Evolutionary conservation across 2,329 filamentous ascomycete genomes (phyloP), one percentile per base, ranked within the genome.

Genomic region (Paecilomyces formosus): DNA sequence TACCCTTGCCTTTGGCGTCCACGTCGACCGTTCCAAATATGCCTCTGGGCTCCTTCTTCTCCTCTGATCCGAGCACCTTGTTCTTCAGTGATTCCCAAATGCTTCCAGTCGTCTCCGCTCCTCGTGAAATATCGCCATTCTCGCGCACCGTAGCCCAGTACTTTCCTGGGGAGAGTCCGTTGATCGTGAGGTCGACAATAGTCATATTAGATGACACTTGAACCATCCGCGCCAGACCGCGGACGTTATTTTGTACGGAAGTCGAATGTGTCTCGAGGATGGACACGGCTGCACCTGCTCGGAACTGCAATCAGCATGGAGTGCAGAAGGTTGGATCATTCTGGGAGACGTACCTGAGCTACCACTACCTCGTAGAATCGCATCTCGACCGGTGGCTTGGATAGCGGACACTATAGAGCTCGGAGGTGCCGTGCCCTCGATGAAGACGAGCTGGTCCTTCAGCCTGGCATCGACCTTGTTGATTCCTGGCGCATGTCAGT

Each of bases 221-320:
- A 50, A 99, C 93, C 88, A 99, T 95, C 65, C 94, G 86, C 61
- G 89, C 91, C 49, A 99, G 79, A 28, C 94, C 94, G 65, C 90
- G 85, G 56, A 99, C 92, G 66, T 89, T 81, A 68, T 88, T 82
- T 63, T 78, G 73, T 58, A 86, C 82, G 58, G 75, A 74, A 39
- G 74, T 77, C 53, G 86, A 82, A 69, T 90, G 86, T 58, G 91
- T 95, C 79, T 99, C 94, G 61, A 99, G 85, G 69, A 99, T 97
- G 76, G 92, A 96, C 51, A 99, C 94, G 52, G 93, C 71, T 31
- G 64, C 74, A 58, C 69, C 72, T 74, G 52, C 59, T 55, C 51
- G 21, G 5, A 26, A 39, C 13, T 13, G 22, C 15, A 26, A n/a
- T 39, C 35, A 55, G 56, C 58, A 55, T 26, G n/a, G 24, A 52